Base-by-base conservation (phyloP, 2,329 filamentous ascomycete species). In the Aspergillus fructus region DNA sequence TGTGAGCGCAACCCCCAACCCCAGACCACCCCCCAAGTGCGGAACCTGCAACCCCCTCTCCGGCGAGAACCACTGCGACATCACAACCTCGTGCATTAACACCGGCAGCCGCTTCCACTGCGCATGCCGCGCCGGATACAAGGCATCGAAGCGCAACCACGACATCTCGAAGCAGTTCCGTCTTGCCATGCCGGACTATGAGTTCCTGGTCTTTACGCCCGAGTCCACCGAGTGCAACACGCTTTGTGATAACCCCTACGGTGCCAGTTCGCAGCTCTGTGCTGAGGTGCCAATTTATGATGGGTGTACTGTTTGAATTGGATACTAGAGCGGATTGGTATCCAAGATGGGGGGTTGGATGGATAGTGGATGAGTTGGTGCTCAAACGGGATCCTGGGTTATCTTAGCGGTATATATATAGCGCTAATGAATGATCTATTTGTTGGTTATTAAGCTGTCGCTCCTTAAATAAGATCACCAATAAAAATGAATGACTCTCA, bases 1-100 rank as follows among this genome's bases (percentile, higher is more conserved):
- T 17, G 65, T 62, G 37, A 34, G 62, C 17, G 57, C 55, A 21
- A 43, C 42, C 4, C 37, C 49, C 8, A 63, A 67, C 40, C 52
- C 62, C 33, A 60, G 62, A 23, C 39, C 62, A 5, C 57, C 60
- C 3, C 65, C 69, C 11, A 62, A 55, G 27, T 76, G 73, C 59
- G 70, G 70, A 23, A 73, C 70, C 47, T 77, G 75, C 69, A 75
- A 76, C 59, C 73, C 75, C 3, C 37, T 74, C 57, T 72, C 73
- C 4, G 74, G 73, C 55, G 47, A 73, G 49, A 77, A 77, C 62
- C 60, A 63, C 58, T 78, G 76, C 61, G 72, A 78, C 59, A 64
- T 74, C 42, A 77, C 74, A 13, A 78, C 76, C 23, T 77, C 76
- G 6, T 78, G 76, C 64, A 78, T 77, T 62, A 76, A 71, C 66